Percentiles rank a stretch among this genome's conserved stretches.
Evolutionary conservation across 306 rosid species (phyloP).

Genomic region (Cercis canadensis): DNA sequence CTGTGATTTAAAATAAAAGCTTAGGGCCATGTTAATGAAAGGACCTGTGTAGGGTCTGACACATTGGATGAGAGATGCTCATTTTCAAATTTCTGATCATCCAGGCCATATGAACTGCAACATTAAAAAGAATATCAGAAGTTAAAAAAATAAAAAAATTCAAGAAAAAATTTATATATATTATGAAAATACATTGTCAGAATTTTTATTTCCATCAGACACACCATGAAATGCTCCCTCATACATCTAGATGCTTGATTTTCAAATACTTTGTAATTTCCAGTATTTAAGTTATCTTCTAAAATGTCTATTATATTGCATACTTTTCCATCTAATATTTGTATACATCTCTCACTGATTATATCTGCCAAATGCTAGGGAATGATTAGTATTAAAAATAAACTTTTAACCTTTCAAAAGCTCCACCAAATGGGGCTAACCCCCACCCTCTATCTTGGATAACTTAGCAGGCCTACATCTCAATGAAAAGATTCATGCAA

Average conservation of each 20-base stretch:
- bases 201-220: conserved; percentile 25
- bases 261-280: conserved; percentile 22
- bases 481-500: neutral
- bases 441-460: too few species aligned
- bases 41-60: conserved; percentile 88
- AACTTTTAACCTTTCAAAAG: too few species aligned
- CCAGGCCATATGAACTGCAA: conserved; percentile 79
- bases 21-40: conserved; percentile 31
- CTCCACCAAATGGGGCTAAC: too few species aligned
- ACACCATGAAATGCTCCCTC: conserved; percentile 20
- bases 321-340: too few species aligned
- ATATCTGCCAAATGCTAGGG: too few species aligned
- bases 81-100: conserved; percentile 89
- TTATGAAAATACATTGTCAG: conserved; percentile 25
- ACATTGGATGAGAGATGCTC: conserved; percentile 76
- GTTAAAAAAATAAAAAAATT: neutral
- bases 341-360: too few species aligned
- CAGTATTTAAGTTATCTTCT: neutral
- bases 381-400: too few species aligned
- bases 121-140: conserved; percentile 30
- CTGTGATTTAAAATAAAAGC: conserved; percentile 6
- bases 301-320: too few species aligned
- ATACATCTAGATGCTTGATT: conserved; percentile 7
- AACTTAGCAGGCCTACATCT: too few species aligned
- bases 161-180: neutral